Conservation (phyloP, 2,329 filamentous ascomycete species). For the Dactylellina leptospora region DNA sequence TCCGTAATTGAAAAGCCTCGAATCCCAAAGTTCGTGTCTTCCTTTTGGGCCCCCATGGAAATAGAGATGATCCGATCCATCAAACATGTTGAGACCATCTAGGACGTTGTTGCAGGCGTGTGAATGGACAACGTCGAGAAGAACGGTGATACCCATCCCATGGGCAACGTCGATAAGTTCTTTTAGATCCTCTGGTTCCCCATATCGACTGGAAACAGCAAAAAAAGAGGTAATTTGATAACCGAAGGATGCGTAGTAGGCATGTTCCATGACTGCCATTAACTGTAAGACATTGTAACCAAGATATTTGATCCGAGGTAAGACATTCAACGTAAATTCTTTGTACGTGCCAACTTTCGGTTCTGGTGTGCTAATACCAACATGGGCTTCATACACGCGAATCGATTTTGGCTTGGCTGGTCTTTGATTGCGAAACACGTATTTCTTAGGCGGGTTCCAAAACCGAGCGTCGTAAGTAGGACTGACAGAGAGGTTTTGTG, state of each 20-base stretch:
- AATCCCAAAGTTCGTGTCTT: slow-evolving; percentile 93
- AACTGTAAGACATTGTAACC: slow-evolving; percentile 98
- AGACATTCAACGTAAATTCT: slow-evolving; percentile 91
- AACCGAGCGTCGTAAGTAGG: slow-evolving; percentile 94
- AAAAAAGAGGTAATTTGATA: slow-evolving; percentile 99
- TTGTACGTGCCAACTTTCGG: slow-evolving; percentile 91
- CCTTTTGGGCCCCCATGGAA: slow-evolving; percentile 89
- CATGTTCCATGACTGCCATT: slow-evolving; percentile 99
- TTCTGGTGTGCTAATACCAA: slow-evolving; percentile 94
- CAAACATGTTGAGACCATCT: slow-evolving; percentile 94
- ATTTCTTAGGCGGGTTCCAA: slow-evolving; percentile 89
- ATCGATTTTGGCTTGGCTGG: slow-evolving; percentile 84
- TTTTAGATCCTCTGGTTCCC: slow-evolving; percentile 91
- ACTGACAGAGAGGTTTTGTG: slow-evolving; percentile 87
- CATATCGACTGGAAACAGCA: slow-evolving; percentile 93
- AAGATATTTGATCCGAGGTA: slow-evolving; percentile 86
- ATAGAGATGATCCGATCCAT: slow-evolving; percentile 92
- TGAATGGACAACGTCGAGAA: slow-evolving; percentile 95
- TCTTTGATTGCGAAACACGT: slow-evolving; percentile 82
- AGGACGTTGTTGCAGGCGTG: slow-evolving; percentile 97
- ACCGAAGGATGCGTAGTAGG: slow-evolving; percentile 98
- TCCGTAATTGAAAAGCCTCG: slow-evolving; percentile 95
- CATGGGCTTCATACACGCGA: slow-evolving; percentile 98
- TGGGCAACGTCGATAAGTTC: slow-evolving; percentile 96
- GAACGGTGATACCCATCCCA: slow-evolving; percentile 84